A percentile compares a stretch with the other conserved stretches of the same genome.
phyloP scores from a whole-genome alignment of 768 basidiomycete genomes.

The Termitomyces sp. region DNA sequence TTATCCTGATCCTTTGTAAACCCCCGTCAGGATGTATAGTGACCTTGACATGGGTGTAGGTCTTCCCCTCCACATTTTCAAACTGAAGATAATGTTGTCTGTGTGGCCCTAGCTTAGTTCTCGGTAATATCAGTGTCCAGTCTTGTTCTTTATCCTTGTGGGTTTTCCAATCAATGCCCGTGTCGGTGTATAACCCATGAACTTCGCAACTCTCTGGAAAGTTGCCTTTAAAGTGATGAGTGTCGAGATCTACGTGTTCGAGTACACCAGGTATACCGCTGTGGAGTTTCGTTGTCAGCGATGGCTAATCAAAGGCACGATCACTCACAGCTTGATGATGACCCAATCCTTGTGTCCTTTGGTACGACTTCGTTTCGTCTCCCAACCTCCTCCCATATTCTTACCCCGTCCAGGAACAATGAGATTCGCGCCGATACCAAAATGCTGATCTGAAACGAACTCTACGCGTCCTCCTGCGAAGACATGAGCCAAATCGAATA shows the following conservation, averaged over 20 bases:
- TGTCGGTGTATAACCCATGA: slow-evolving; percentile 47
- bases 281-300: not conserved
- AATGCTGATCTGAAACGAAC: slow-evolving; percentile 91
- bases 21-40: slow-evolving; percentile 96
- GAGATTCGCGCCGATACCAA: slow-evolving; percentile 87
- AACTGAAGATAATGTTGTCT: slow-evolving; percentile 87
- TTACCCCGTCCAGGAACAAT: slow-evolving; percentile 89
- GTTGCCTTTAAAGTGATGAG: slow-evolving; percentile 93
- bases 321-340: slow-evolving; percentile 78
- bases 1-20: slow-evolving; percentile 85
- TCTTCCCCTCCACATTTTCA: slow-evolving; percentile 51
- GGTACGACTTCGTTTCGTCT: slow-evolving; percentile 84
- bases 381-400: slow-evolving; percentile 99
- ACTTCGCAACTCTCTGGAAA: slow-evolving; percentile 88
- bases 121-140: slow-evolving; percentile 76
- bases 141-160: slow-evolving; percentile 35
- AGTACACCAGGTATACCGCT: slow-evolving; percentile 76
- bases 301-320: not conserved
- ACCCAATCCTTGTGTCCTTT: slow-evolving; percentile 89
- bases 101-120: slow-evolving; percentile 84
- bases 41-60: slow-evolving; percentile 81
- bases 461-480: slow-evolving; percentile 86
- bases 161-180: slow-evolving; percentile 34
- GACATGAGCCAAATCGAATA: slow-evolving; percentile 88
- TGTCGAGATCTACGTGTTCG: slow-evolving; percentile 86